Conservation (phyloP, 2,329 filamentous ascomycete species). For the Aspergillus sp. region DNA sequence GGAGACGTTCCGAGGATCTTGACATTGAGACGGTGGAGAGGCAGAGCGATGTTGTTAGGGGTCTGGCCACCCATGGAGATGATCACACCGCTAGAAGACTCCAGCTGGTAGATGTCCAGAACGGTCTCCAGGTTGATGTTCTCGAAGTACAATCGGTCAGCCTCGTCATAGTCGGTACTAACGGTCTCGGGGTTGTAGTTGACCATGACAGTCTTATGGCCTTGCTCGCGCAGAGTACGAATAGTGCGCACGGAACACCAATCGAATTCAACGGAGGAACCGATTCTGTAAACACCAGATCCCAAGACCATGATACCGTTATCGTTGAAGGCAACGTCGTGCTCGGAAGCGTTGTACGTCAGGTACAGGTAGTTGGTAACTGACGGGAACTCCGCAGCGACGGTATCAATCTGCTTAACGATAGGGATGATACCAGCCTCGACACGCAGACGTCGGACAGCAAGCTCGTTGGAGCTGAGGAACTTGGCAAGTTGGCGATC, state of each 20-base stretch:
- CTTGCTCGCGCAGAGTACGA: constrained; percentile 78
- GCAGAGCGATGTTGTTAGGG: constrained; percentile 94
- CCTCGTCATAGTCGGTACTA: constrained; percentile 88
- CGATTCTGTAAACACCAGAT: constrained; percentile 94
- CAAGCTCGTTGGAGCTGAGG: constrained; percentile 91
- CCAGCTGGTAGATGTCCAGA: constrained; percentile 88
- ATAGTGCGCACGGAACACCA: constrained; percentile 98
- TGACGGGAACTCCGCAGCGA: constrained; percentile 93
- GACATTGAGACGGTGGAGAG: constrained; percentile 82
- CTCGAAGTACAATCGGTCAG: constrained; percentile 93
- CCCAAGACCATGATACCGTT: constrained; percentile 94
- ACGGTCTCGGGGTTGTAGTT: constrained; percentile 93
- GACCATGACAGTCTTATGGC: constrained; percentile 94
- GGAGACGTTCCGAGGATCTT: constrained; percentile 94
- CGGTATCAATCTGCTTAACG: constrained; percentile 98
- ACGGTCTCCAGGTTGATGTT: constrained; percentile 89
- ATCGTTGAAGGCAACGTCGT: constrained; percentile 81
- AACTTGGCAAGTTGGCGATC: constrained; percentile 93
- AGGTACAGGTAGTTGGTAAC: constrained; percentile 95
- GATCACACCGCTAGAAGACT: constrained; percentile 78
- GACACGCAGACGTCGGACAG: constrained; percentile 78
- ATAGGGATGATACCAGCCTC: constrained; percentile 83
- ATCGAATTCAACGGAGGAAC: constrained; percentile 97
- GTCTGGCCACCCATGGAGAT: constrained; percentile 97
- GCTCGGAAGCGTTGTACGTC: constrained; percentile 88